Base-by-base conservation (phyloP, 768 basidiomycete genomes). In the Agaricus blazei region DNA sequence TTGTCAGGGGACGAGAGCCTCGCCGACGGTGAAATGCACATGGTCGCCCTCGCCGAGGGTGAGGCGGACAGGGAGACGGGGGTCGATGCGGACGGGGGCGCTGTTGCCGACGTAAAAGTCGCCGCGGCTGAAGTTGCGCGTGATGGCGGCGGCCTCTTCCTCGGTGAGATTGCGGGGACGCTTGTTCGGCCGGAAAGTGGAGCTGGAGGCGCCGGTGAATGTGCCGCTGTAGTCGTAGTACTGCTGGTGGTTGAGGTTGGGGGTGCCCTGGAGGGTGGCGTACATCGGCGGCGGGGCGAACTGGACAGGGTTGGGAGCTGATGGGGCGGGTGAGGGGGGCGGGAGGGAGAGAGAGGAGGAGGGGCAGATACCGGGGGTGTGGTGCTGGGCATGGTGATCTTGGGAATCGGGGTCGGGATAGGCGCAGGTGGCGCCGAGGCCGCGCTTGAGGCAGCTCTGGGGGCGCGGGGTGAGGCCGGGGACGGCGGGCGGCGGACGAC, bases 51-150 rank as follows among this genome's bases (percentile, higher is more conserved):
- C 89, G 27, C 88, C 88, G 41, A 91, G 76, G 23, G 87, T 89
- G 31, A 91, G 81, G 57, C 87, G 75, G 58, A 91, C 89, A 12
- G 89, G 87, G 42, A 91, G 70, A 51, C 88, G 82, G 23, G 88
- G 87, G 65, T 91, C 89, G 69, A 91, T 90, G 62, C 87, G 82
- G 44, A 91, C 87, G 8, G 89, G 89, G 1, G 88, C 89, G 60
- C 85, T 89, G 37, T 76, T 82, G 52, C 88, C 89, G 50, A 91
- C 85, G 63, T 83, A 91, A 67, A 91, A 91, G 65, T 91, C 88
- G 3, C 89, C 89, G 50, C 89, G 81, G 58, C 75, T 85, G 62
- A 88, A 91, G 63, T 88, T 89, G 67, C 88, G 81, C 1, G 88
- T 88, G 71, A 91, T 90, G 31, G 88, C 88, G 9, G 87, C 87